phyloP scores from a whole-genome alignment of 345 rosid species.

The Capsella bursapastoris region DNA sequence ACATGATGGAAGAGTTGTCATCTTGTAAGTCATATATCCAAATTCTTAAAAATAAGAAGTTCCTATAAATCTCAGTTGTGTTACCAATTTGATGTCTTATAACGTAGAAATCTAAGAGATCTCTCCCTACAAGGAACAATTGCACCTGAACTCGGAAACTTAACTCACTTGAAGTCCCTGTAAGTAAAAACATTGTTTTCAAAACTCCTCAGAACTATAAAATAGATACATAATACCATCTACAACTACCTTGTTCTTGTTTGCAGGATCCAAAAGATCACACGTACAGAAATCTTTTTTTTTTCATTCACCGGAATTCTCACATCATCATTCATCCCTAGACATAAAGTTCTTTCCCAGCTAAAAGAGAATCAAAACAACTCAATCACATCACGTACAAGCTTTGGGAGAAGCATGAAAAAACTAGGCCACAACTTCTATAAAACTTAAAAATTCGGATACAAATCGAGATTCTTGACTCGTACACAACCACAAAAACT shows the following conservation, averaged over 20 bases:
- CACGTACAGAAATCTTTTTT: no score
- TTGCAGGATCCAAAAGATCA: slow-evolving; percentile 42
- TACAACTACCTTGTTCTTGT: slow-evolving; percentile 20
- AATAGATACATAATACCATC: neutral
- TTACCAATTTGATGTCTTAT: neutral
- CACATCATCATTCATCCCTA: no score
- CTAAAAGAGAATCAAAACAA: no score
- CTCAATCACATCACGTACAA: no score
- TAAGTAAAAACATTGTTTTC: slow-evolving; percentile 45
- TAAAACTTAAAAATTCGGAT: no score
- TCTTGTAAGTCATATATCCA: slow-evolving; percentile 58
- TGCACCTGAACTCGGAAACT: slow-evolving; percentile 70
- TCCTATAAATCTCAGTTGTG: neutral
- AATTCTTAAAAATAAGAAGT: no score
- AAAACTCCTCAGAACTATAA: slow-evolving; percentile 1
- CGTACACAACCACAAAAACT: no score
- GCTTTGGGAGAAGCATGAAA: no score
- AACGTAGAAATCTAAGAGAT: slow-evolving; percentile 47
- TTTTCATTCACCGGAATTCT: no score
- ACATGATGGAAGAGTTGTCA: slow-evolving; percentile 57
- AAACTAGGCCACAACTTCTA: no score
- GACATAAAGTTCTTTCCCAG: no score
- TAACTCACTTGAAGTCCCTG: slow-evolving; percentile 71
- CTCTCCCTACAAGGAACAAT: slow-evolving; percentile 77
- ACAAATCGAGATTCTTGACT: no score